A percentile compares a stretch with the other conserved stretches of the same genome.
These are phyloP conservation scores for Colletotrichum limetticola DNA, from an alignment of 2,329 filamentous ascomycete genomes.

Conservation along the genomic window DNA sequence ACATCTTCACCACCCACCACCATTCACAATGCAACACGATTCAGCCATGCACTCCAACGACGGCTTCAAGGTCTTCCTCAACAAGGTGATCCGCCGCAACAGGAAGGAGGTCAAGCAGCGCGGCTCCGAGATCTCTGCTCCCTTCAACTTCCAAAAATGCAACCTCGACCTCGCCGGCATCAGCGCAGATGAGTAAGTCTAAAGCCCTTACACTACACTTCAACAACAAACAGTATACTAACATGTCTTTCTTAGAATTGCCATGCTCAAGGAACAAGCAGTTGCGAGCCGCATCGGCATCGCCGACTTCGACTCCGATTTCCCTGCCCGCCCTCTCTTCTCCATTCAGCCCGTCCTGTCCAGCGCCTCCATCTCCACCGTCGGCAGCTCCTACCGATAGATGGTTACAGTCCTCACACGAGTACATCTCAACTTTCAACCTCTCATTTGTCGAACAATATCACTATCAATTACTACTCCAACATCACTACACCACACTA, in stretches of 20 bases:
- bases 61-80: constrained; percentile 56
- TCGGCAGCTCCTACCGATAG: constrained; percentile 26
- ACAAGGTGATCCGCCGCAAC: constrained; percentile 55
- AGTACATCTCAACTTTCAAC: background rate
- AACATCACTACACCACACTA: background rate
- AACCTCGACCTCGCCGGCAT: constrained; percentile 64
- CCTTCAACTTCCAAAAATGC: constrained; percentile 68
- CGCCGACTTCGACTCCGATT: constrained; percentile 44
- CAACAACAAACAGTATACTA: background rate
- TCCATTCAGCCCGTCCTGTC: constrained; percentile 25
- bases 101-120: constrained; percentile 54
- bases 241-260: constrained; percentile 50
- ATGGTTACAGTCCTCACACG: background rate
- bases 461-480: background rate
- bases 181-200: constrained; percentile 67
- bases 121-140: constrained; percentile 62
- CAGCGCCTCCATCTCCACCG: constrained; percentile 30
- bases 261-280: constrained; percentile 63
- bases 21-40: constrained; percentile 26
- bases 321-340: constrained; percentile 23
- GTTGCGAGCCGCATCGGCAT: constrained; percentile 60
- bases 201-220: background rate
- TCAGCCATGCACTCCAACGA: constrained; percentile 46
- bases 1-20: background rate
- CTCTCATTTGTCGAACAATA: background rate